Evolutionary conservation across 139 green algal genomes (phyloP).

Genomic region (Chlamydomonas schloesseri): DNA sequence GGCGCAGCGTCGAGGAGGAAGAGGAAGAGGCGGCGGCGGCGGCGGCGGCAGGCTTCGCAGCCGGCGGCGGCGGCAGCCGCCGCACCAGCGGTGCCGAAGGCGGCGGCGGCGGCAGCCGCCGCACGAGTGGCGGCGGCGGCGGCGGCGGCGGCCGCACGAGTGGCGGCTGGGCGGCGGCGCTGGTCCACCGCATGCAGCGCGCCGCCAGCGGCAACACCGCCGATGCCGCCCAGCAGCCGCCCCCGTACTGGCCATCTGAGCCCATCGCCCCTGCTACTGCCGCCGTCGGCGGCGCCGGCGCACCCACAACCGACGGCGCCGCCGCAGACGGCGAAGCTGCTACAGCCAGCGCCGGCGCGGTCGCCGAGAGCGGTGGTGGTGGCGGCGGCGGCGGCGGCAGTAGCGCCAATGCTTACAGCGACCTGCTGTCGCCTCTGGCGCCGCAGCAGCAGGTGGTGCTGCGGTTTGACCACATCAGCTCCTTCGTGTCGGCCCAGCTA

Average conservation of each 20-base stretch:
- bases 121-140: neutral
- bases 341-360: neutral
- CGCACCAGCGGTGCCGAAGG: neutral
- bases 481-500: slow-evolving; percentile 18
- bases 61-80: neutral
- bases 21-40: too few species aligned
- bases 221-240: neutral
- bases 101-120: neutral
- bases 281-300: neutral
- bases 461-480: slow-evolving; percentile 22
- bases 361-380: neutral
- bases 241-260: too few species aligned
- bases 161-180: too few species aligned
- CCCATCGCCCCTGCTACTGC: neutral
- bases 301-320: too few species aligned
- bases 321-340: neutral
- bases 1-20: too few species aligned
- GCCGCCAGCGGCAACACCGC: neutral
- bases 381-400: neutral
- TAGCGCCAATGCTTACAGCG: neutral
- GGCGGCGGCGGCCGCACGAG: neutral
- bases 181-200: slow-evolving; percentile 11
- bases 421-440: slow-evolving; percentile 19
- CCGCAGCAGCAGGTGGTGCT: slow-evolving; percentile 21
- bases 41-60: too few species aligned